These are phyloP conservation scores for Allantophomopsis cytisporea DNA, from an alignment of 2,329 filamentous ascomycete species.

Conservation along the genomic window DNA sequence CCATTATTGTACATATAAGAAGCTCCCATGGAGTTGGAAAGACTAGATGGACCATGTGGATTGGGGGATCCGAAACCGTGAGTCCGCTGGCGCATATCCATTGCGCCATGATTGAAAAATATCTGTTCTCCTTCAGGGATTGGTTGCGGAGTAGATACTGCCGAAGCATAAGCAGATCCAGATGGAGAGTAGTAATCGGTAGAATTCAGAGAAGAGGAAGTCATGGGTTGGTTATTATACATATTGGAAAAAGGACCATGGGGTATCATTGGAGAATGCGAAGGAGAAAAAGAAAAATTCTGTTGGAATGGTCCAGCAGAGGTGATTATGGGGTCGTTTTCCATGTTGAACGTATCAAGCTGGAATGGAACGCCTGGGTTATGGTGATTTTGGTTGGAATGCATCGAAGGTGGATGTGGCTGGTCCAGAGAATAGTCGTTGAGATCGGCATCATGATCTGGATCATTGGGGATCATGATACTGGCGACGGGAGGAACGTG, in stretches of 20 bases:
- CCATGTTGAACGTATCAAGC: slow-evolving; percentile 41
- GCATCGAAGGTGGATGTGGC: slow-evolving; percentile 17
- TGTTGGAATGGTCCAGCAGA: slow-evolving; percentile 57
- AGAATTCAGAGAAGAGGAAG: slow-evolving; percentile 48
- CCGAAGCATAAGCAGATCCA: slow-evolving; percentile 54
- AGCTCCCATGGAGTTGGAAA: slow-evolving; percentile 44
- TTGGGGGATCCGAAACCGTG: slow-evolving; percentile 30
- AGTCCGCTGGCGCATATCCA: slow-evolving; percentile 30
- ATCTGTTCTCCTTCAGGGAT: slow-evolving; percentile 47
- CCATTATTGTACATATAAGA: slow-evolving; percentile 50
- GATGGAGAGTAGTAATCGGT: slow-evolving; percentile 61
- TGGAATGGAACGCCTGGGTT: slow-evolving; percentile 35
- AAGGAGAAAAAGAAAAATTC: slow-evolving; percentile 56
- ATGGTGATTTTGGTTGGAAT: slow-evolving; percentile 23
- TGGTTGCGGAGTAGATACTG: slow-evolving; percentile 58
- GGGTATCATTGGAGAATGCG: slow-evolving; percentile 53
- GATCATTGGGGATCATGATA: slow-evolving; percentile 47
- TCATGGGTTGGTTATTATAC: slow-evolving; percentile 48
- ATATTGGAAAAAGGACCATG: slow-evolving; percentile 43
- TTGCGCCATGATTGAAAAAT: slow-evolving; percentile 42
- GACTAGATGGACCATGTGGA: slow-evolving; percentile 25
- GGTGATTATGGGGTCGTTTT: slow-evolving; percentile 44
- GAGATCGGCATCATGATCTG: slow-evolving; percentile 44
- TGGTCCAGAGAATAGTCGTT: slow-evolving; percentile 56
- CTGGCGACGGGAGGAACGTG: slow-evolving; percentile 54